A percentile compares a stretch with the other conserved stretches of the same genome.
Evolutionary conservation across 1,284 basidiomycete genomes (phyloP).

Genomic region (Boletellus deceptivus): DNA sequence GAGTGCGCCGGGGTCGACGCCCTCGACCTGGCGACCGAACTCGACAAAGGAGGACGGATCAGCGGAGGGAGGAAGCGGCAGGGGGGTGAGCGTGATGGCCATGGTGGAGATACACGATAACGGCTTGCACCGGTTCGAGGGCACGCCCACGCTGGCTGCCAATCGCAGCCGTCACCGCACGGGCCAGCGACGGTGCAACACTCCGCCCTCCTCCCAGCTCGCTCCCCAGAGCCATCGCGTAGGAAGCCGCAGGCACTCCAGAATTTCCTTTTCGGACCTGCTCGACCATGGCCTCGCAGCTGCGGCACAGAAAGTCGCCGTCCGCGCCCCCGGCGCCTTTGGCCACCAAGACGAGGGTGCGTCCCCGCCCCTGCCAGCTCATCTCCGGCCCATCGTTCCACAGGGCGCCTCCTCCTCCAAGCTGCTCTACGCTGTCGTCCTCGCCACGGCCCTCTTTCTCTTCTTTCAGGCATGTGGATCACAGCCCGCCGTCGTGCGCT

Average conservation of each 20-base stretch:
- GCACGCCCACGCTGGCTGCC: too few relatives aligned
- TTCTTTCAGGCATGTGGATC: slow-evolving; percentile 23
- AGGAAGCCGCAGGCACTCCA: too few relatives aligned
- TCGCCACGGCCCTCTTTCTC: slow-evolving; percentile 7
- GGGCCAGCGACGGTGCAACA: neutral
- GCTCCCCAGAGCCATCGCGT: too few relatives aligned
- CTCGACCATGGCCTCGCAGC: slow-evolving; percentile 1
- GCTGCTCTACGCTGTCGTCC: slow-evolving; percentile 18
- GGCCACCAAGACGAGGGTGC: slow-evolving; percentile 12
- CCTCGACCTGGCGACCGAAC: slow-evolving; percentile 67
- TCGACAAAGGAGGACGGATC: slow-evolving; percentile 54
- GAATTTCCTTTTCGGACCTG: slow-evolving; percentile 8
- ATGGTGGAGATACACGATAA: slow-evolving; percentile 31
- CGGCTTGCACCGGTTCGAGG: too few relatives aligned
- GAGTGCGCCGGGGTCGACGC: slow-evolving; percentile 56
- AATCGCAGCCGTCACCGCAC: neutral
- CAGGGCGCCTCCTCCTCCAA: neutral
- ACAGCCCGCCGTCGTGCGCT: neutral
- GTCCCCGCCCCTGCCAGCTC: neutral
- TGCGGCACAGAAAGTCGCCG: slow-evolving; percentile 26
- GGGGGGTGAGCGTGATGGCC: slow-evolving; percentile 54
- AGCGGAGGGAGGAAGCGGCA: slow-evolving; percentile 59
- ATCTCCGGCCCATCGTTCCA: neutral
- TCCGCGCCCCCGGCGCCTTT: neutral
- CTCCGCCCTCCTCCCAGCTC: too few relatives aligned